A percentile compares a stretch with the other conserved stretches of the same genome.
phyloP scores from a whole-genome alignment of 2,329 filamentous ascomycete genomes.

The Fusarium udum region DNA sequence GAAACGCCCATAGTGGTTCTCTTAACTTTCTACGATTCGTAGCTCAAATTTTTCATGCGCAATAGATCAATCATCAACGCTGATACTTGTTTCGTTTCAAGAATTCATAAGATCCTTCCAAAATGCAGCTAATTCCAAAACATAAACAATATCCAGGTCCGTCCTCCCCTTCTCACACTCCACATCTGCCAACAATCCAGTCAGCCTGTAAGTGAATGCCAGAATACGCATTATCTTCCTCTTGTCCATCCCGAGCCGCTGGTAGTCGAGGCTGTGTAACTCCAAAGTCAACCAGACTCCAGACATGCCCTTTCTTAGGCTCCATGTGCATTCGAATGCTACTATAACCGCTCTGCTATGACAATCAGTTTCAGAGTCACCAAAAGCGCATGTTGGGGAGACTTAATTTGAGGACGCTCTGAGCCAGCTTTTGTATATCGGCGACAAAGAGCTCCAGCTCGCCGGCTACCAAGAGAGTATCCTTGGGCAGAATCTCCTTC shows the following conservation, averaged over 20 bases:
- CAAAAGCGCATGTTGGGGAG: rapidly evolving
- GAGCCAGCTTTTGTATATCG: background rate
- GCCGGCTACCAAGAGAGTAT: background rate
- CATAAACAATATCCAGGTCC: no score
- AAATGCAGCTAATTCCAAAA: rapidly evolving
- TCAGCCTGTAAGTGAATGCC: background rate
- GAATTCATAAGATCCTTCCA: background rate
- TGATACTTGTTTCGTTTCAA: background rate
- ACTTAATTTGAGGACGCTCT: background rate
- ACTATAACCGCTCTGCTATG: background rate
- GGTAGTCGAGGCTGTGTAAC: background rate
- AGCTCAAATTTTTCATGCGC: background rate
- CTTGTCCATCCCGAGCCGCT: rapidly evolving
- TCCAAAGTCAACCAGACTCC: background rate
- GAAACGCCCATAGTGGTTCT: no score
- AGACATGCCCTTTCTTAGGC: background rate
- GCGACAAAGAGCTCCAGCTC: background rate
- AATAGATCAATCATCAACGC: background rate
- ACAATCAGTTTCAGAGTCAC: background rate
- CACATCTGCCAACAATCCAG: background rate
- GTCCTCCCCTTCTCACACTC: background rate
- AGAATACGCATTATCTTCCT: background rate
- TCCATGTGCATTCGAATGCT: rapidly evolving
- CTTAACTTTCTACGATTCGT: no score
- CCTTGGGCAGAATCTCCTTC: background rate